These are phyloP conservation scores for Colletotrichum orchidophilum DNA, from an alignment of 2,329 filamentous ascomycete genomes.

Conservation along the genomic window DNA sequence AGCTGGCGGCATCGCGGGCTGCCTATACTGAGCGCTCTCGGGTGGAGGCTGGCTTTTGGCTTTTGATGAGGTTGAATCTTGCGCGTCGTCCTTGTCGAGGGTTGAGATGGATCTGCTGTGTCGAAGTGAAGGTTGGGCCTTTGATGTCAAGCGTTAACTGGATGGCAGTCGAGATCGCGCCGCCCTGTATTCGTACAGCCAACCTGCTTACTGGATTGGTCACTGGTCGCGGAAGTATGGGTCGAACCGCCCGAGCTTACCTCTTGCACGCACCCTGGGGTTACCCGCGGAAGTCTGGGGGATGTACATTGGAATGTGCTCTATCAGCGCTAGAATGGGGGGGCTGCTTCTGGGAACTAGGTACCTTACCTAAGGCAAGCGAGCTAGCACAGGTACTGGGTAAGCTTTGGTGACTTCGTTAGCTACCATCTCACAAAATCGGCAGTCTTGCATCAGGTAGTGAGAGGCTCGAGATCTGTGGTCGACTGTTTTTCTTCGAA, in stretches of 20 bases:
- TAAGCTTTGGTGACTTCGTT: not conserved
- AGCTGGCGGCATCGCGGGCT: slow-evolving; percentile 62
- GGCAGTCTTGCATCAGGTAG: not conserved
- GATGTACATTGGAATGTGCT: slow-evolving; percentile 7
- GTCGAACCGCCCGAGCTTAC: slow-evolving; percentile 14
- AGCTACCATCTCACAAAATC: not conserved
- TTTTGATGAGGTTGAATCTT: slow-evolving; percentile 16
- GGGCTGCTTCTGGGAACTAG: not conserved
- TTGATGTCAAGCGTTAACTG: slow-evolving; percentile 18
- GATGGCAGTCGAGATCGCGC: slow-evolving; percentile 23
- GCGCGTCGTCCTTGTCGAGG: slow-evolving; percentile 15
- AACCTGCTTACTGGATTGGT: slow-evolving; percentile 31
- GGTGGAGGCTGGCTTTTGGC: not conserved
- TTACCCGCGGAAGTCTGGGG: slow-evolving; percentile 12
- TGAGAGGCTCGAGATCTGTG: not conserved
- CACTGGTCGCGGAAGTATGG: slow-evolving; percentile 21
- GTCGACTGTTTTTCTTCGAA: not conserved
- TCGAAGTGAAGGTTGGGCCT: slow-evolving; percentile 1
- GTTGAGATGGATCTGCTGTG: slow-evolving; percentile 22
- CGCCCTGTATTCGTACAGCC: slow-evolving; percentile 5
- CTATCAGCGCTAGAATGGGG: not conserved
- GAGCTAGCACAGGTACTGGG: not conserved
- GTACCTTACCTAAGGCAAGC: not conserved
- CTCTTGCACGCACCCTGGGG: slow-evolving; percentile 12
- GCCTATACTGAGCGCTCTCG: not conserved